phyloP scores from a whole-genome alignment of 768 basidiomycete genomes.

The Pleurotus platypus region DNA sequence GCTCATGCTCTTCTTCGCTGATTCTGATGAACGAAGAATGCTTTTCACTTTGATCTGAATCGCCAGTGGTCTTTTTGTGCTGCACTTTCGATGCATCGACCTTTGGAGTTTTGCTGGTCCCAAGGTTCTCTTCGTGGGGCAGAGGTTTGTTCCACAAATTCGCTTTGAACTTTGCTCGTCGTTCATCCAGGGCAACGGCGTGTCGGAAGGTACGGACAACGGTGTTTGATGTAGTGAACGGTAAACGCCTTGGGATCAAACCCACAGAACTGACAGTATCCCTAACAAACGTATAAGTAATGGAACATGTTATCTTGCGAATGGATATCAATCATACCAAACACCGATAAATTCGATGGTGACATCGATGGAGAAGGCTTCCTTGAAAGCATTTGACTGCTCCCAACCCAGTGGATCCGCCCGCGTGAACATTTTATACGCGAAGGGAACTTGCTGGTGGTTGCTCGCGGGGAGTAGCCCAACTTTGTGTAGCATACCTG shows the following conservation, averaged over 20 bases:
- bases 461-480: slow-evolving; percentile 45
- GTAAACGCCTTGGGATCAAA: slow-evolving; percentile 36
- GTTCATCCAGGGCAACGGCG: slow-evolving; percentile 52
- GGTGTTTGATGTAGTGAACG: slow-evolving; percentile 42
- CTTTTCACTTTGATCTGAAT: slow-evolving; percentile 4
- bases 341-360: slow-evolving; percentile 58
- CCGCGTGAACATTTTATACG: slow-evolving; percentile 57
- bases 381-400: slow-evolving; percentile 52
- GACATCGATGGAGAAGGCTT: slow-evolving; percentile 49
- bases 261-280: slow-evolving; percentile 58
- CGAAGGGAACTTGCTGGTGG: slow-evolving; percentile 57
- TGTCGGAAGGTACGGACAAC: slow-evolving; percentile 49
- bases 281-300: slow-evolving; percentile 23
- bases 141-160: slow-evolving; percentile 34
- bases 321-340: slow-evolving; percentile 29
- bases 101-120: neutral
- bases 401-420: slow-evolving; percentile 46
- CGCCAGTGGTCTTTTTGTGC: neutral
- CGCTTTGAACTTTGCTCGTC: slow-evolving; percentile 47
- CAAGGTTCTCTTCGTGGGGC: slow-evolving; percentile 26
- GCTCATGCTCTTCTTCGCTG: slow-evolving; percentile 1
- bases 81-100: neutral
- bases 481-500: slow-evolving; percentile 52
- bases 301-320: neutral
- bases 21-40: slow-evolving; percentile 1